A percentile compares a stretch with the other conserved stretches of the same genome.
Evolutionary conservation across 225 moss, liverwort and hornwort species (phyloP).

Genomic region (Climacium dendroides): DNA sequence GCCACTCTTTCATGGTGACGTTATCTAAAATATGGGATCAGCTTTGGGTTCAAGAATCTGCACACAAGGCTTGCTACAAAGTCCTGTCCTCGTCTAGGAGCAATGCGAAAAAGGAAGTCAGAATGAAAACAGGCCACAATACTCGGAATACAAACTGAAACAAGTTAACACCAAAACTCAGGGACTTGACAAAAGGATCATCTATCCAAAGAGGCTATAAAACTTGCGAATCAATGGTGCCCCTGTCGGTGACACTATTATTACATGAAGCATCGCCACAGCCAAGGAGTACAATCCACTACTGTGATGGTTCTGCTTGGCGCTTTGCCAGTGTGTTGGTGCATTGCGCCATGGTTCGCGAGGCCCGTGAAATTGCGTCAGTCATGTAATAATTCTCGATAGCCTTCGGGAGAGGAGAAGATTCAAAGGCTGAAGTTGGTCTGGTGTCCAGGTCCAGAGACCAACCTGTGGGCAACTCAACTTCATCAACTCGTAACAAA

Average conservation of each 20-base stretch:
- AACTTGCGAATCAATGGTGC: not conserved
- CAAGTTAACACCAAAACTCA: not conserved
- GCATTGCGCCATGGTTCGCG: constrained; percentile 86
- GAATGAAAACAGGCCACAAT: not conserved
- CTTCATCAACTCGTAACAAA: constrained; percentile 63
- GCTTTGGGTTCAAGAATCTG: not conserved
- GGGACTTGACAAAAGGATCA: not conserved
- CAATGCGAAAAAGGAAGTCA: not conserved
- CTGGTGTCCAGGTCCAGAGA: constrained; percentile 30
- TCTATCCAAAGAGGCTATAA: not conserved
- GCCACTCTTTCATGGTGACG: not conserved
- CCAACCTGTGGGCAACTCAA: constrained; percentile 63
- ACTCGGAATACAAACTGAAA: not conserved
- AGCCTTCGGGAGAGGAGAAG: constrained; percentile 45
- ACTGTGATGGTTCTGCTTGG: not conserved
- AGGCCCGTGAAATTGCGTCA: constrained; percentile 77
- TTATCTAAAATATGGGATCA: not conserved
- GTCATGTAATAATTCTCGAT: constrained; percentile 88
- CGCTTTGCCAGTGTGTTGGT: constrained; percentile 31
- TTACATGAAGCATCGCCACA: not conserved
- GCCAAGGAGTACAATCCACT: not conserved
- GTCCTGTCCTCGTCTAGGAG: not conserved
- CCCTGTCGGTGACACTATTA: not conserved
- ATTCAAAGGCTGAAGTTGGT: constrained; percentile 27
- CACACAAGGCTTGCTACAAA: not conserved